Conservation (phyloP, 768 basidiomycete genomes). For the Glaciozyma martinii region DNA sequence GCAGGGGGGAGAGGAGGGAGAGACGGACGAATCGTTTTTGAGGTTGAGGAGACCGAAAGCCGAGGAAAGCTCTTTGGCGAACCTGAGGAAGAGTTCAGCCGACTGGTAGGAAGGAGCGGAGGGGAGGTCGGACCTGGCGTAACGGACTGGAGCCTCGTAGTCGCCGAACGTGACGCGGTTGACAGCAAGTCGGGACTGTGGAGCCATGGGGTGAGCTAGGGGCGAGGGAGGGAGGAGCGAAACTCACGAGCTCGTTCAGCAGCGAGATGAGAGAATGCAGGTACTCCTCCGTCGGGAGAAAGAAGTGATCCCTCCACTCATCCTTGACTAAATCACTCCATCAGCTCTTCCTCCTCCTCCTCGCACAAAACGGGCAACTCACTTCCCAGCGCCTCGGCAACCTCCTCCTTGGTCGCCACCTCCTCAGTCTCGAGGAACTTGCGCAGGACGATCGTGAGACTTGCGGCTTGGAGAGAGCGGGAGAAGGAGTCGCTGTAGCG, state of each 20-base stretch:
- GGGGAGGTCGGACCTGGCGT: slow-evolving; percentile 31
- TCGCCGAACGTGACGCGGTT: slow-evolving; percentile 42
- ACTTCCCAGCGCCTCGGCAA: slow-evolving; percentile 39
- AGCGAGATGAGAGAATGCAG: slow-evolving; percentile 43
- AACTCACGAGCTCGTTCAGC: slow-evolving; percentile 41
- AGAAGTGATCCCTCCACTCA: slow-evolving; percentile 37
- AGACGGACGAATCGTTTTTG: slow-evolving; percentile 40
- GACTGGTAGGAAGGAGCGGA: neutral
- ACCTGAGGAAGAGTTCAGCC: slow-evolving; percentile 18
- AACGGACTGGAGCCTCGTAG: slow-evolving; percentile 40
- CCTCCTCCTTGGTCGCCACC: slow-evolving; percentile 37
- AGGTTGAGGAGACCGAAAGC: slow-evolving; percentile 39
- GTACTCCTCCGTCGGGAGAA: slow-evolving; percentile 43
- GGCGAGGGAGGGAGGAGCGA: neutral
- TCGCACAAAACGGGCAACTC: slow-evolving; percentile 18
- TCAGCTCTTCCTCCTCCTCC: neutral
- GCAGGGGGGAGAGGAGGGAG: no score
- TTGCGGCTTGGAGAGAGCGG: slow-evolving; percentile 30
- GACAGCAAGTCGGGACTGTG: slow-evolving; percentile 32
- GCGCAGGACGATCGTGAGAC: slow-evolving; percentile 38
- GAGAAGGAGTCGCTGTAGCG: slow-evolving; percentile 33
- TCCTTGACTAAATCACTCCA: slow-evolving; percentile 33
- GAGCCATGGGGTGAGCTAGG: neutral
- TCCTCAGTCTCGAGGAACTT: slow-evolving; percentile 39
- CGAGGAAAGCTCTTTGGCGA: slow-evolving; percentile 43